Conservation (phyloP, 768 basidiomycete species). For the Rhodosporidiobolus sp. region DNA sequence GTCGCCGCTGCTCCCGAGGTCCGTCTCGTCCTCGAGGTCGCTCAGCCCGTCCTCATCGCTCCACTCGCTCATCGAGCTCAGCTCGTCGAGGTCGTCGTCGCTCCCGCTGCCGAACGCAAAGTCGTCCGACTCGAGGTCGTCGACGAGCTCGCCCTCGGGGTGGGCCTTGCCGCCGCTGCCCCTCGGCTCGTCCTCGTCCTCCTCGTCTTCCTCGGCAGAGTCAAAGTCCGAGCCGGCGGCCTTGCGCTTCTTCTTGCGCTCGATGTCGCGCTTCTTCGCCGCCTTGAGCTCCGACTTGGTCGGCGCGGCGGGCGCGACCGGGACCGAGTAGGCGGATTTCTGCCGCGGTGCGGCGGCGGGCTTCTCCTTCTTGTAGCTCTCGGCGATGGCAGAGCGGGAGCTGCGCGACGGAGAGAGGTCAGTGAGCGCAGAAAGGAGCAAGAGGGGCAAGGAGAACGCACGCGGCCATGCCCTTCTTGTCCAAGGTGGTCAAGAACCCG, state of each 20-base stretch:
- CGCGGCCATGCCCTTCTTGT: constrained; percentile 78
- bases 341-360: constrained; percentile 9
- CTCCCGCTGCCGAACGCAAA: constrained; percentile 56
- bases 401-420: constrained; percentile 12
- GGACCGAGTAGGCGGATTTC: constrained; percentile 20
- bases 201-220: constrained; percentile 57
- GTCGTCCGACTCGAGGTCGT: constrained; percentile 65
- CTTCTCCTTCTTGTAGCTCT: constrained; percentile 34
- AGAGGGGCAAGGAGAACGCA: constrained; percentile 48
- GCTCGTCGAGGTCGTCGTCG: constrained; percentile 45
- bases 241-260: constrained; percentile 25
- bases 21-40: constrained; percentile 22
- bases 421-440: neutral
- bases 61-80: constrained; percentile 39
- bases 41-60: constrained; percentile 17
- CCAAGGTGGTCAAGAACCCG: constrained; percentile 66
- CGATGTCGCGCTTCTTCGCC: constrained; percentile 29
- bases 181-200: constrained; percentile 67
- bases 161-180: constrained; percentile 54
- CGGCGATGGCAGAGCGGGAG: constrained; percentile 31
- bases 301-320: constrained; percentile 19
- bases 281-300: constrained; percentile 38
- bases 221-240: constrained; percentile 65
- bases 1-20: constrained; percentile 34
- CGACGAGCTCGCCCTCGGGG: constrained; percentile 60